Evolutionary conservation across 495 filamentous ascomycete genomes (phyloP).

Genomic region (Aspergillus affinis): DNA sequence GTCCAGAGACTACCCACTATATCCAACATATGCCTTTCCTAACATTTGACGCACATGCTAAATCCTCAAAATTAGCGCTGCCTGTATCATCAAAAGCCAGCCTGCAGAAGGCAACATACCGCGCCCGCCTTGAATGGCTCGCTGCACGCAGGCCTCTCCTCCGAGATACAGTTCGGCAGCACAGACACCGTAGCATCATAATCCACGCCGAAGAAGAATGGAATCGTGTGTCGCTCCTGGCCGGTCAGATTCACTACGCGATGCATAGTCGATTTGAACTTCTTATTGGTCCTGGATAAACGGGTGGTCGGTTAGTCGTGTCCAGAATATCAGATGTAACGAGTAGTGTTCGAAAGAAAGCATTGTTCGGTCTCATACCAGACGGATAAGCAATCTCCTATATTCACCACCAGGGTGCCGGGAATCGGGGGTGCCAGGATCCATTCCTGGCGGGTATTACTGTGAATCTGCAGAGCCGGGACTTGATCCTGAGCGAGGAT

Average conservation of each 20-base stretch:
- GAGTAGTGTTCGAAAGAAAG: not conserved
- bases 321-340: not conserved
- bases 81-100: not conserved
- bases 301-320: not conserved
- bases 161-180: slow-evolving; percentile 20
- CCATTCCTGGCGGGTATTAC: slow-evolving; percentile 36
- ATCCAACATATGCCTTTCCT: not conserved
- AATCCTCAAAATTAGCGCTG: not conserved
- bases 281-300: slow-evolving; percentile 33
- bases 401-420: slow-evolving; percentile 51
- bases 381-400: slow-evolving; percentile 46
- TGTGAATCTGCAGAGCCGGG: slow-evolving; percentile 48
- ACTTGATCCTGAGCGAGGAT: slow-evolving; percentile 38
- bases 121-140: slow-evolving; percentile 29
- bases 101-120: slow-evolving; percentile 3
- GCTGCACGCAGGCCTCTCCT: slow-evolving; percentile 15
- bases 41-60: not conserved
- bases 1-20: not conserved
- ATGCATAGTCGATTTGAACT: slow-evolving; percentile 50
- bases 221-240: slow-evolving; percentile 46
- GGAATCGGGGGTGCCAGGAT: slow-evolving; percentile 42
- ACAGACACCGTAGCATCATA: slow-evolving; percentile 31
- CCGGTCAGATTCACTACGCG: slow-evolving; percentile 49
- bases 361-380: slow-evolving; percentile 27
- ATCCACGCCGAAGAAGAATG: slow-evolving; percentile 46